These are phyloP conservation scores for Pelargonium citronellum DNA, from an alignment of 441 rosid genomes.

Conservation along the genomic window DNA sequence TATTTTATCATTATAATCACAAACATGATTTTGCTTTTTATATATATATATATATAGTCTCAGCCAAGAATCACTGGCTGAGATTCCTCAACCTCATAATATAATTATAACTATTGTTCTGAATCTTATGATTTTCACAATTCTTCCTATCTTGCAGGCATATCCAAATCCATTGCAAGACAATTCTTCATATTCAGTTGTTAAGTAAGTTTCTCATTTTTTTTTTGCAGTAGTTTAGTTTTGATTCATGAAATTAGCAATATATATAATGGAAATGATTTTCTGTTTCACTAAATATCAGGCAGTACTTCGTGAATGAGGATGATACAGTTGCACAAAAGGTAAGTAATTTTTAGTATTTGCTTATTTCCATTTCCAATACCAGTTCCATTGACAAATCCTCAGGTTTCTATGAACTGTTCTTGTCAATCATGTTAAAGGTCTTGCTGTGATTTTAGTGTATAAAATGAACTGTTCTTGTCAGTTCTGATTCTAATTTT, in stretches of 20 bases:
- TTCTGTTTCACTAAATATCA: conserved; percentile 17
- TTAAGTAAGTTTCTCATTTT: conserved; percentile 47
- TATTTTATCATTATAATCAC: no score
- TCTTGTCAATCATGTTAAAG: background rate
- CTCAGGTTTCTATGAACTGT: background rate
- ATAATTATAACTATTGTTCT: background rate
- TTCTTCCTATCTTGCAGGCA: conserved; percentile 37
- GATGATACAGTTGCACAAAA: conserved; percentile 80
- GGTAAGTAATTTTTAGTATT: conserved; percentile 30
- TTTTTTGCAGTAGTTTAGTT: background rate
- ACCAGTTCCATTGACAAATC: background rate
- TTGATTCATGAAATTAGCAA: background rate
- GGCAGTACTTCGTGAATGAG: conserved; percentile 81
- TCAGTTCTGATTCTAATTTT: no score
- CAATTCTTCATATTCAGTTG: conserved; percentile 83
- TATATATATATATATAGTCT: no score
- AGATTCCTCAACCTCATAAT: no score
- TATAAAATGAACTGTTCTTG: no score
- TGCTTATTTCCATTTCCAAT: no score
- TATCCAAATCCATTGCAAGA: conserved; percentile 71
- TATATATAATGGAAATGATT: background rate
- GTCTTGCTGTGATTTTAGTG: background rate
- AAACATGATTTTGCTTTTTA: no score
- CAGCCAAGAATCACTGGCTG: no score
- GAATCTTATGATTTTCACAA: background rate